Percentiles rank a stretch among this genome's conserved stretches.
These are phyloP conservation scores for Apiospora pterosperma DNA, from an alignment of 2,329 filamentous ascomycete genomes.

Conservation along the genomic window DNA sequence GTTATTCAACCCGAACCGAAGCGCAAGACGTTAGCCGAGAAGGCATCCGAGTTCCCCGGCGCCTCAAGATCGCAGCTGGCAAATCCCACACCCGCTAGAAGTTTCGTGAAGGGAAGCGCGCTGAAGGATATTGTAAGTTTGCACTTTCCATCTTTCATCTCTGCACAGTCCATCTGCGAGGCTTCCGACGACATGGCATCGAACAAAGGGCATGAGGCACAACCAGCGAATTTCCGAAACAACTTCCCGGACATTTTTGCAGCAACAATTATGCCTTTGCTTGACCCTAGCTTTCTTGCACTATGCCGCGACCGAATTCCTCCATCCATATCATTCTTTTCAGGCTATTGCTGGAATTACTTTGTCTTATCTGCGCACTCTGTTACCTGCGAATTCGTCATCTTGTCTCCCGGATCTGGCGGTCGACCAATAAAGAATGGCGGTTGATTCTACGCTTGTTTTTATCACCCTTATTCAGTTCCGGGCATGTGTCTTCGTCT, in stretches of 20 bases:
- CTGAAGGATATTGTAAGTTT: constrained; percentile 25
- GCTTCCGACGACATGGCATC: not conserved
- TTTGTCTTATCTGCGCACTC: not conserved
- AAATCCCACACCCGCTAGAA: constrained; percentile 38
- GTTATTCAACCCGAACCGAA: constrained; percentile 56
- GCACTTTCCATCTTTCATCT: not conserved
- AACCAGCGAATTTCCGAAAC: not conserved
- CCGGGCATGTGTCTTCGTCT: not conserved
- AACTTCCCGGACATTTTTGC: not conserved
- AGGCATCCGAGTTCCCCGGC: constrained; percentile 46
- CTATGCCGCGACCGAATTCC: not conserved
- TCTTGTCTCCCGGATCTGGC: not conserved
- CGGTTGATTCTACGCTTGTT: not conserved
- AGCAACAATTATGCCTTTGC: not conserved
- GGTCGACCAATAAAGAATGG: not conserved
- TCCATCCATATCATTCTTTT: not conserved
- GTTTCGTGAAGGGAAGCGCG: constrained; percentile 43
- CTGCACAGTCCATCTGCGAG: not conserved
- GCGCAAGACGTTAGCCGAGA: constrained; percentile 55
- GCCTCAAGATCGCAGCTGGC: constrained; percentile 35
- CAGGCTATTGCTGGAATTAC: not conserved
- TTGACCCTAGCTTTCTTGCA: not conserved
- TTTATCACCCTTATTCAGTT: not conserved
- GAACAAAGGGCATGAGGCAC: not conserved
- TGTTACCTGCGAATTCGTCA: not conserved